Evolutionary conservation across 192 early-diverging fungal genomes (phyloP).

Genomic region (Linnemannia zychae): DNA sequence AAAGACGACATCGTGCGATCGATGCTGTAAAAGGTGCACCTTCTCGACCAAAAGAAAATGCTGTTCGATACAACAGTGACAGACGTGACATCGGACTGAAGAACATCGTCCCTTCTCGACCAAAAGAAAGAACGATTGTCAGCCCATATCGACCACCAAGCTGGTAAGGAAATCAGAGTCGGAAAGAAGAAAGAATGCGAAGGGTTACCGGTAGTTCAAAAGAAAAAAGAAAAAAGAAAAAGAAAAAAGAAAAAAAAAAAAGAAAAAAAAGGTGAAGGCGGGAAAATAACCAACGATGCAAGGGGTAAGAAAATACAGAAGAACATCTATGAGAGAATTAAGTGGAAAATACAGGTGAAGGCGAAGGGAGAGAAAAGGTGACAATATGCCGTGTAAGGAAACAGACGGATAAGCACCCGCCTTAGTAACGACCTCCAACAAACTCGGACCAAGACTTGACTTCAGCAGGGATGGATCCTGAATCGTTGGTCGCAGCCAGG

Average conservation of each 20-base stretch:
- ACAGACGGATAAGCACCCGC: background rate
- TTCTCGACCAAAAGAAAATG: conserved; percentile 54
- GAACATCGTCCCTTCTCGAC: conserved; percentile 29
- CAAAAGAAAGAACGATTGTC: conserved; percentile 33
- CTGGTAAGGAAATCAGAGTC: background rate
- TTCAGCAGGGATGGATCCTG: conserved; percentile 67
- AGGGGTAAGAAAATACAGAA: background rate
- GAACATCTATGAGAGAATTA: background rate
- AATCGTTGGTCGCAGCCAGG: conserved; percentile 40
- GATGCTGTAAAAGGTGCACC: background rate
- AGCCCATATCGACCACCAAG: background rate
- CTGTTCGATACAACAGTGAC: background rate
- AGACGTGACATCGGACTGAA: background rate
- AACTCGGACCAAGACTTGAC: conserved; percentile 80
- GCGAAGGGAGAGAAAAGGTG: background rate
- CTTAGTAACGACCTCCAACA: conserved; percentile 64
- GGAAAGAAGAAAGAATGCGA: background rate
- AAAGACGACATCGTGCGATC: background rate
- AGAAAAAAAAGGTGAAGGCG: conserved; percentile 7
- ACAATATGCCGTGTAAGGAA: background rate
- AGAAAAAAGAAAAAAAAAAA: conserved; percentile 26
- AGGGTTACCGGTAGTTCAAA: conserved; percentile 1
- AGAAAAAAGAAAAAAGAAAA: conserved; percentile 11
- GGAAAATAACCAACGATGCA: conserved; percentile 10
- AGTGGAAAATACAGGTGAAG: background rate